These are phyloP conservation scores for Medicago arabica DNA, from an alignment of 306 rosid species.

Conservation along the genomic window DNA sequence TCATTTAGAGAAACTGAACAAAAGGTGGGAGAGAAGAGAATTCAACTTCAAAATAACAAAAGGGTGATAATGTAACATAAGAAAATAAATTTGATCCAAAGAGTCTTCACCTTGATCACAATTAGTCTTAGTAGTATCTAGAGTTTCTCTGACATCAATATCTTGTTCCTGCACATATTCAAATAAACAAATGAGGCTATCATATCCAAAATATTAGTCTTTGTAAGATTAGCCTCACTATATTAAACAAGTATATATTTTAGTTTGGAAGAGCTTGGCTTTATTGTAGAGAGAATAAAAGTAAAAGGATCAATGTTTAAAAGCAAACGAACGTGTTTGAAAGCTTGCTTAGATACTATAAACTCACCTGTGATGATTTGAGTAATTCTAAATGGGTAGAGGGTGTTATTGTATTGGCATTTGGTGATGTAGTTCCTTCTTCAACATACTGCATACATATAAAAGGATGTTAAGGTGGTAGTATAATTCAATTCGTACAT, in stretches of 20 bases:
- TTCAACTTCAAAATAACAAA: not conserved
- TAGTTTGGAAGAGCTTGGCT: too few species aligned
- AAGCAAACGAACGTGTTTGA: not conserved
- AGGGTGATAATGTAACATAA: not conserved
- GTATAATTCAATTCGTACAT: not conserved
- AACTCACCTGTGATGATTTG: not conserved
- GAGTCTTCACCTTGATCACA: not conserved
- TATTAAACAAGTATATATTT: too few species aligned
- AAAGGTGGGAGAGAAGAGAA: not conserved
- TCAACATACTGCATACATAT: not conserved
- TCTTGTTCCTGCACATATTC: constrained; percentile 3
- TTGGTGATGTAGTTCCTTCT: not conserved
- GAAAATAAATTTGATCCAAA: not conserved
- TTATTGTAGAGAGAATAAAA: too few species aligned
- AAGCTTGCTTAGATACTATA: not conserved
- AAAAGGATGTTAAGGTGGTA: not conserved
- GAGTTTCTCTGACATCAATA: not conserved
- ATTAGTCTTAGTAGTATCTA: not conserved
- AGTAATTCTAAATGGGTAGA: not conserved
- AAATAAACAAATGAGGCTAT: not conserved
- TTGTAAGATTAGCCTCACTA: not conserved
- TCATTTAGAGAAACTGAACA: constrained; percentile 5
- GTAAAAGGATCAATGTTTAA: too few species aligned
- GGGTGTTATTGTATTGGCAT: not conserved
- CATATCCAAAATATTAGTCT: not conserved